Evolutionary conservation across 345 rosid species (phyloP).

Genomic region (Triadica sebifera): DNA sequence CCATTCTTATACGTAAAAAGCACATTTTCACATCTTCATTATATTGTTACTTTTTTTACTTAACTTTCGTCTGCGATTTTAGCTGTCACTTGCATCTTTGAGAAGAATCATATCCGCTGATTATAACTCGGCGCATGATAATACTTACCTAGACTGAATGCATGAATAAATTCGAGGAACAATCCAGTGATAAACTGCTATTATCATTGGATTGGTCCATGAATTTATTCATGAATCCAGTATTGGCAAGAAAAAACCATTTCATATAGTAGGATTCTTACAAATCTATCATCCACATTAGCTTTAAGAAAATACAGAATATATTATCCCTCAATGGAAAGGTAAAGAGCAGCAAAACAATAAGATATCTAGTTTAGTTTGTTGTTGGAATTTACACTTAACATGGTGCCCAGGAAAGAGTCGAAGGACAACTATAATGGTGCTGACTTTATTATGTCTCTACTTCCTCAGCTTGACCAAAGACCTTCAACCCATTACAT

Average conservation of each 20-base stretch:
- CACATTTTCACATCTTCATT: conserved; percentile 6
- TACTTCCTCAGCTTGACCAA: conserved; percentile 59
- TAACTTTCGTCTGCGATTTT: not conserved
- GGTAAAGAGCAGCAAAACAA: not conserved
- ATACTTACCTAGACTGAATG: no score
- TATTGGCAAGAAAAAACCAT: no score
- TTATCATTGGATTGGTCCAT: no score
- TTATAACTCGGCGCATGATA: not conserved
- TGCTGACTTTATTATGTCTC: conserved; percentile 18
- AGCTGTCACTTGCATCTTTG: not conserved
- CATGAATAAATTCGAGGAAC: no score
- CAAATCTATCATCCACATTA: not conserved
- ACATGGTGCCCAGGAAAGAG: not conserved
- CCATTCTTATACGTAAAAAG: not conserved
- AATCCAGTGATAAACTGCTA: no score
- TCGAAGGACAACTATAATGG: not conserved
- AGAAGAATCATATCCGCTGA: not conserved
- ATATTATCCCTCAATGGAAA: not conserved
- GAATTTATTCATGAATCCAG: no score
- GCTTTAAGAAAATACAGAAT: not conserved
- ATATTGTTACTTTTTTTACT: conserved; percentile 3
- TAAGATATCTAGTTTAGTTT: not conserved
- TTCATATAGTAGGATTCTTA: not conserved
- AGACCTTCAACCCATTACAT: conserved; percentile 74
- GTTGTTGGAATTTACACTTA: not conserved